Evolutionary conservation across 345 rosid genomes (phyloP), one percentile per base, ranked within the genome.

Genomic region (Syzygium grande): DNA sequence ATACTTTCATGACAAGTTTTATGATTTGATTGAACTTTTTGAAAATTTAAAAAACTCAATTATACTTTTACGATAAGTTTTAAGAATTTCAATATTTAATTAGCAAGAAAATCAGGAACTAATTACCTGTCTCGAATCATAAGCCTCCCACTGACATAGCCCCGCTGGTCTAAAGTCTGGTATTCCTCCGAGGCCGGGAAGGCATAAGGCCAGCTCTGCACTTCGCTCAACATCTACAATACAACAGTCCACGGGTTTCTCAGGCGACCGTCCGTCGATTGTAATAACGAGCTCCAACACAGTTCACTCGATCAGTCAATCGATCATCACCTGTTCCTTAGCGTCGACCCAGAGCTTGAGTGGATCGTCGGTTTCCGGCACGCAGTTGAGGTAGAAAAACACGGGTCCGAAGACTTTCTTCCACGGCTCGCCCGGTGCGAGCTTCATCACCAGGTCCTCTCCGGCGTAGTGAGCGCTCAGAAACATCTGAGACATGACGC

Each of bases 381-480:
- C 85, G 56, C 92, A 87, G 77, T 97, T 97, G 19, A 97, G 89
- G 88, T 95, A 96, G 85, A 95, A 85, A 68, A 95, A 94, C 87
- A 95, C 95, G 5, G 99, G 99, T 43, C 99, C 98, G 85, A 97
- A 94, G 55, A 95, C 97, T 89, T 97, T 97, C 93, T 96, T 97
- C 99, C 99, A 97, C 53, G 94, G 89, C 92, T 97, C 99, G 34
- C 91, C 96, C 27, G 89, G 89, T 87, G 92, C 88, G 11, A 97
- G 84, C 89, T 92, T 96, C 91, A 92, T 89, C 86, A 95, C 98
- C 92, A 95, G 80, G 52, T 95, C 99, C 43, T 95, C 95, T 85
- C 99, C 99, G 2, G 88, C 92, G 51, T 97, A 97, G 68, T 97
- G 99, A 29, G 98, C 98, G 88, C 99, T 96, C 25, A 93, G 89